Evolutionary conservation across 306 rosid species (phyloP).

Genomic region (Prunus kanzakura): DNA sequence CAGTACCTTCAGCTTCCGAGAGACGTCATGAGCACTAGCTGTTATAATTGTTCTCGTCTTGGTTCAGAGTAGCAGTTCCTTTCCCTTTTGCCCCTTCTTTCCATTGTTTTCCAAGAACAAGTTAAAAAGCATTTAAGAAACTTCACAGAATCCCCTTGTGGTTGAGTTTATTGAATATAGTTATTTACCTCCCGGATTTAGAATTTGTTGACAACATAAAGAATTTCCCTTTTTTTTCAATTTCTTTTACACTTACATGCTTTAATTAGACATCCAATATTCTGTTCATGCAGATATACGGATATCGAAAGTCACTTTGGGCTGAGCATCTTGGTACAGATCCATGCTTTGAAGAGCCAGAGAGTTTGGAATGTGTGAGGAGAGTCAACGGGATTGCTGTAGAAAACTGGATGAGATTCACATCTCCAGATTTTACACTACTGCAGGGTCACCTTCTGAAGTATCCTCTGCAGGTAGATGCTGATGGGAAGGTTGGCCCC

Average conservation of each 20-base stretch:
- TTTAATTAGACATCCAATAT: not conserved
- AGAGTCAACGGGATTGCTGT: conserved; percentile 61
- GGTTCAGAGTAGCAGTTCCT: not conserved
- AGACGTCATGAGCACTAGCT: not conserved
- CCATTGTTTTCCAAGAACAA: not conserved
- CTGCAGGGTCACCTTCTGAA: conserved; percentile 78
- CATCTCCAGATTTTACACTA: conserved; percentile 34
- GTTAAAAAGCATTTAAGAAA: not conserved
- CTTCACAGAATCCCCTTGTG: not conserved
- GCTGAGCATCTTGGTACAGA: conserved; percentile 73
- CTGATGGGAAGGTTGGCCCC: conserved; percentile 52
- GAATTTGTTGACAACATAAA: not conserved
- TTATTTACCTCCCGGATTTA: not conserved
- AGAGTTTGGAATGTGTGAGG: conserved; percentile 63
- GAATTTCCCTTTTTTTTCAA: not conserved
- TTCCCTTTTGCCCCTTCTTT: not conserved
- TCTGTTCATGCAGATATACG: conserved; percentile 59
- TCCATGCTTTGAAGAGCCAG: conserved; percentile 55
- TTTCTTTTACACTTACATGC: not conserved
- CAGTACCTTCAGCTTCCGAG: not conserved
- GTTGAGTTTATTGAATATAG: not conserved
- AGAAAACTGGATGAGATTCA: conserved; percentile 56
- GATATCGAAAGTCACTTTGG: conserved; percentile 93
- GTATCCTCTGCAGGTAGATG: conserved; percentile 69
- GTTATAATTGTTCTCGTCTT: not conserved